These are phyloP conservation scores for Thyridium curvatum DNA, from an alignment of 2,329 filamentous ascomycete species.

Conservation along the genomic window DNA sequence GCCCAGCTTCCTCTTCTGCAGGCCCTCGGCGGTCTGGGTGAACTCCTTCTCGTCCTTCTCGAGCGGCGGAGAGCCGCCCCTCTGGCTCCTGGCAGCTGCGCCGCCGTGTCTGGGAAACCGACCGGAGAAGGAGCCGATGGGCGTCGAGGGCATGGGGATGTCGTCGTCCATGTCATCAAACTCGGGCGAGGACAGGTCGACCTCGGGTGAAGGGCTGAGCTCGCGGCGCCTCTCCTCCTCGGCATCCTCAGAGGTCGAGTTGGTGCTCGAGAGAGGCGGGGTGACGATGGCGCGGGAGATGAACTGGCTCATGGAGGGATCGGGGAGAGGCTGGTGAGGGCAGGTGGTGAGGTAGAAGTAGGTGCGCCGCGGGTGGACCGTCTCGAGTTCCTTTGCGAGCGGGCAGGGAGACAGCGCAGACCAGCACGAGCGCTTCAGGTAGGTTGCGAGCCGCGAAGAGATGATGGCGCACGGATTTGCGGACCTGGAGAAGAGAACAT, in stretches of 20 bases:
- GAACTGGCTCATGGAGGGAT: slow-evolving; percentile 41
- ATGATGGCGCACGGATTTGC: slow-evolving; percentile 94
- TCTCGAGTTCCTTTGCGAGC: slow-evolving; percentile 85
- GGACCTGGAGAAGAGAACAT: slow-evolving; percentile 53
- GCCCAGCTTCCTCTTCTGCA: slow-evolving; percentile 60
- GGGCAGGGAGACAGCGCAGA: slow-evolving; percentile 75
- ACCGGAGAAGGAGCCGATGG: slow-evolving; percentile 57
- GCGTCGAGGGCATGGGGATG: slow-evolving; percentile 50
- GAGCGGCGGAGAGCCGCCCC: slow-evolving; percentile 78
- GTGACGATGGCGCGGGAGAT: slow-evolving; percentile 63
- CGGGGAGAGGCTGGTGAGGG: slow-evolving; percentile 74
- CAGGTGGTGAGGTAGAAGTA: slow-evolving; percentile 95
- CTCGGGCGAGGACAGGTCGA: slow-evolving; percentile 82
- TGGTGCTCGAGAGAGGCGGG: slow-evolving; percentile 69
- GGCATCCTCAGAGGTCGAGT: slow-evolving; percentile 67
- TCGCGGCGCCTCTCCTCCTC: slow-evolving; percentile 60
- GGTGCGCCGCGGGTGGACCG: slow-evolving; percentile 86
- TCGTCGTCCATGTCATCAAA: slow-evolving; percentile 69
- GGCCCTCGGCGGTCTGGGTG: slow-evolving; percentile 84
- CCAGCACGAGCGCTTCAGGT: slow-evolving; percentile 82
- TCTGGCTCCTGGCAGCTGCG: slow-evolving; percentile 50
- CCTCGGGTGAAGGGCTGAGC: slow-evolving; percentile 84
- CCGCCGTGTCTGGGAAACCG: slow-evolving; percentile 27
- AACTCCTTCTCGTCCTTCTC: slow-evolving; percentile 97
- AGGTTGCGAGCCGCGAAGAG: slow-evolving; percentile 82